Conservation (phyloP, 495 filamentous ascomycete genomes). For the Xylaria acuta region DNA sequence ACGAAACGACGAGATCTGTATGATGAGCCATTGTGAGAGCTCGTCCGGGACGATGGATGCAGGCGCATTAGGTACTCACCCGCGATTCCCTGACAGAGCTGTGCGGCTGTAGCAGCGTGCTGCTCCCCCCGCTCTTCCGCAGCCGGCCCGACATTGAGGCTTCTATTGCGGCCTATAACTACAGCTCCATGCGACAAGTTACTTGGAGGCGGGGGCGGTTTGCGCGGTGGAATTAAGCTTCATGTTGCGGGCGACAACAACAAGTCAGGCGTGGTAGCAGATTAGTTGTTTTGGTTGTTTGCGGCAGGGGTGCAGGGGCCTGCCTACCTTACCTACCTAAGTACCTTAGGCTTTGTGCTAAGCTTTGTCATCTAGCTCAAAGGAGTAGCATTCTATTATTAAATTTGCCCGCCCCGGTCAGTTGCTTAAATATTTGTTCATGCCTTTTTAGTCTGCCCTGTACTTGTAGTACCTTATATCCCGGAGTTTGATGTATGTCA, state of each 20-base stretch:
- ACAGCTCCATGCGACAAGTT: not conserved
- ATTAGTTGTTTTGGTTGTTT: slow-evolving; percentile 29
- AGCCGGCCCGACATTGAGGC: slow-evolving; percentile 40
- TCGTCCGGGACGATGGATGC: not conserved
- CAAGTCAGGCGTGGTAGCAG: not conserved
- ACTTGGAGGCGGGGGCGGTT: not conserved
- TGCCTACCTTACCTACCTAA: not conserved
- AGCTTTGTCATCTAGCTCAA: not conserved
- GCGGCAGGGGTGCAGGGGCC: slow-evolving; percentile 12
- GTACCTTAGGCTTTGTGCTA: not conserved
- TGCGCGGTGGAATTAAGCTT: not conserved
- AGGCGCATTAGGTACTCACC: slow-evolving; percentile 44
- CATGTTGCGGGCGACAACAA: not conserved
- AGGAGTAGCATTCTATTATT: not conserved
- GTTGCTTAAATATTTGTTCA: too few relatives aligned
- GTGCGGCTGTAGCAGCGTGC: slow-evolving; percentile 38
- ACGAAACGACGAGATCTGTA: slow-evolving; percentile 46
- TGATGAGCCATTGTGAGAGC: not conserved
- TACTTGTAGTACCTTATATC: too few relatives aligned
- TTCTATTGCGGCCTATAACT: not conserved
- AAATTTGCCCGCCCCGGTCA: too few relatives aligned
- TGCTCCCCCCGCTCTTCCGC: slow-evolving; percentile 44
- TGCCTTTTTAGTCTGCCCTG: too few relatives aligned
- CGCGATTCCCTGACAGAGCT: slow-evolving; percentile 48
- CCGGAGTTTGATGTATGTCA: too few relatives aligned